Base-by-base conservation (phyloP, 495 filamentous ascomycete genomes). In the Margaritispora aquatica region DNA sequence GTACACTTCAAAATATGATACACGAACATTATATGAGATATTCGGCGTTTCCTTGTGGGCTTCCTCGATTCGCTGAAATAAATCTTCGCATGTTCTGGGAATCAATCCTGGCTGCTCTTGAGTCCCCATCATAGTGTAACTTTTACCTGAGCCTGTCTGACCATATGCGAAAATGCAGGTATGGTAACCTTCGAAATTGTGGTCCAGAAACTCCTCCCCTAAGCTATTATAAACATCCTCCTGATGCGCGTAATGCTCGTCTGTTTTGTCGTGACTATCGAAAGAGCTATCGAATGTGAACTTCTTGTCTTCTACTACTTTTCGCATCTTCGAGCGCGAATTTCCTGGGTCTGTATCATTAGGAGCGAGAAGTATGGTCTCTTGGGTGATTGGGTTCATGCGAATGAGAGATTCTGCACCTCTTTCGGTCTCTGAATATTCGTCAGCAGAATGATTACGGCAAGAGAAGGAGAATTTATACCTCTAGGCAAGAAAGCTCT, bases 81-180 rank as follows among this genome's bases (percentile, higher is more conserved):
- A 80, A 72, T 96, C 94, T 69, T 94, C 86, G 71, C 94, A 99
- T 26, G 95, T 97, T n/a, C 94, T 83, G 1, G 94, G 94, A 61
- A 99, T 99, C 44, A 99, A 79, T 5, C 94, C 94, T 0, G 92
- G 92, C 60, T 92, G 81, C 22, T 86, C 82, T 1, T 85, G 84
- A 1, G 89, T 95, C 29, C 94, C 94, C 94, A 99, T 99, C 95
- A 99, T 97, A 19, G 94, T 96, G 73, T 97, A 99, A 71, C 87
- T 92, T 75, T 99, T 99, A 21, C 94, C 94, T 1, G 93, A 95
- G 20, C 94, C 94, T 0, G 94, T 99, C 77, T 99, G 94, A 17
- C 94, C 93, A 66, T 99, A 99, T 47, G 94, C 95, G 68, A 99
- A 97, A 61, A 99, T 97, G 69, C 94, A 99, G 0, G 94, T 99